A percentile compares a stretch with the other conserved stretches of the same genome.
Conservation (phyloP, 495 filamentous ascomycete genomes). For the Daldinia grandis region DNA sequence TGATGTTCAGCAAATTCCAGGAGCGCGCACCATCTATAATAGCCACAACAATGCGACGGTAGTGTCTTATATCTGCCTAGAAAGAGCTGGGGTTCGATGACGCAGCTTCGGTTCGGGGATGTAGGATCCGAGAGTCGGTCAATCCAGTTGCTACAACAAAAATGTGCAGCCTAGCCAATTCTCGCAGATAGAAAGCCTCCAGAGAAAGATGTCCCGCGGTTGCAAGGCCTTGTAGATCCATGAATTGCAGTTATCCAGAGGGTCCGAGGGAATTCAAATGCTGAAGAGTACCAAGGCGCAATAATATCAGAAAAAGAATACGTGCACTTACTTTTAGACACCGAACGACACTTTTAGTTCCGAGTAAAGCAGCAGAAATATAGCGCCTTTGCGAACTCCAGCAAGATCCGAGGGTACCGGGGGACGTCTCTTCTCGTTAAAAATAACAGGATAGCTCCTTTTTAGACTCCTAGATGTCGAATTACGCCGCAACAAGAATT, state of each 20-base stretch:
- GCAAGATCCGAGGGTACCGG: conserved; percentile 48
- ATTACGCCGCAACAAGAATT: conserved; percentile 47
- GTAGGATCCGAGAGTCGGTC: conserved; percentile 34
- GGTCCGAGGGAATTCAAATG: conserved; percentile 36
- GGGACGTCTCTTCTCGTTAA: conserved; percentile 45
- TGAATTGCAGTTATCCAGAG: conserved; percentile 10
- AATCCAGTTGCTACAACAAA: conserved; percentile 36
- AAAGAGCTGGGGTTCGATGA: conserved; percentile 37
- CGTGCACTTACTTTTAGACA: conserved; percentile 51
- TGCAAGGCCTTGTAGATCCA: conserved; percentile 7
- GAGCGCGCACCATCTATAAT: conserved; percentile 6
- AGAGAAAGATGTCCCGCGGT: conserved; percentile 2
- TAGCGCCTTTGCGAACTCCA: conserved; percentile 49
- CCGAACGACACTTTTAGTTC: conserved; percentile 50
- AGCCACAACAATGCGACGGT: conserved; percentile 8
- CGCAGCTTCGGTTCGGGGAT: conserved; percentile 44
- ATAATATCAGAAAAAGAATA: conserved; percentile 24
- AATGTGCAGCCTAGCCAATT: conserved; percentile 16
- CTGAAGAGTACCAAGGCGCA: conserved; percentile 31
- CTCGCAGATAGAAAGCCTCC: conserved; percentile 12
- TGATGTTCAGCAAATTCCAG: conserved; percentile 11
- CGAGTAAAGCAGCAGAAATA: conserved; percentile 45
- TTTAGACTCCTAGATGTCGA: conserved; percentile 48
- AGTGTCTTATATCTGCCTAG: conserved; percentile 1
- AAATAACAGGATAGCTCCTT: conserved; percentile 47